phyloP scores from a whole-genome alignment of 305 asterid species.

The Fraxinus paxiana region DNA sequence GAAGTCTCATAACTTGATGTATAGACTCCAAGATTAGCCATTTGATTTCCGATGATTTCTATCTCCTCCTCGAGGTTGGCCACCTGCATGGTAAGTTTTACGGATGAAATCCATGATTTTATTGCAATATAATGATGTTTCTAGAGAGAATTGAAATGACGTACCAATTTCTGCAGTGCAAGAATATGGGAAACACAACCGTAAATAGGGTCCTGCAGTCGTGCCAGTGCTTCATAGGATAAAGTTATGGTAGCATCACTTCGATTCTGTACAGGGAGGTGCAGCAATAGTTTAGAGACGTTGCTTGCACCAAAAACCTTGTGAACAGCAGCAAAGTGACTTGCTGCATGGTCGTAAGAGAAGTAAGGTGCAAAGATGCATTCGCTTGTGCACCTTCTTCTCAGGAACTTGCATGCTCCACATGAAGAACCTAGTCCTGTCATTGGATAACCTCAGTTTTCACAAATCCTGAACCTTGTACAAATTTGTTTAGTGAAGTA shows the following conservation, averaged over 20 bases:
- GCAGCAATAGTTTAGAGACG: conserved; percentile 54
- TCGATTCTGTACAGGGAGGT: conserved; percentile 47
- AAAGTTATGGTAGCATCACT: conserved; percentile 56
- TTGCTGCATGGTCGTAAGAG: conserved; percentile 49
- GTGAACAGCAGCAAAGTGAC: conserved; percentile 63
- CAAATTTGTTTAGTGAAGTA: conserved; percentile 7
- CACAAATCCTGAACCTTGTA: background rate
- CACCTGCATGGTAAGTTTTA: conserved; percentile 35
- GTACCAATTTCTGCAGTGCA: conserved; percentile 67
- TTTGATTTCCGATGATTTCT: conserved; percentile 40
- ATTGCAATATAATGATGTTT: background rate
- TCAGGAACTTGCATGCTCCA: conserved; percentile 77
- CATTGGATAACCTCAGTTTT: conserved; percentile 33
- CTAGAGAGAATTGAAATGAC: background rate
- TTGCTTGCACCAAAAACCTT: conserved; percentile 77
- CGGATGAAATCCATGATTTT: background rate
- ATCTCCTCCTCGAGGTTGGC: conserved; percentile 60
- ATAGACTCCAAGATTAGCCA: conserved; percentile 30
- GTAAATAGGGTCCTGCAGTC: conserved; percentile 62
- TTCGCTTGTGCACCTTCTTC: conserved; percentile 58
- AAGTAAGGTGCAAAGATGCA: conserved; percentile 71
- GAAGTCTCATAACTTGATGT: background rate
- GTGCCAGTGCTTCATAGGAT: conserved; percentile 63
- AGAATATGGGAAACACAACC: conserved; percentile 69
- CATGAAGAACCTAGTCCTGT: conserved; percentile 59